Evolutionary conservation across 352 stramenopile genomes (phyloP).

Genomic region (Globisporangium ultimum): DNA sequence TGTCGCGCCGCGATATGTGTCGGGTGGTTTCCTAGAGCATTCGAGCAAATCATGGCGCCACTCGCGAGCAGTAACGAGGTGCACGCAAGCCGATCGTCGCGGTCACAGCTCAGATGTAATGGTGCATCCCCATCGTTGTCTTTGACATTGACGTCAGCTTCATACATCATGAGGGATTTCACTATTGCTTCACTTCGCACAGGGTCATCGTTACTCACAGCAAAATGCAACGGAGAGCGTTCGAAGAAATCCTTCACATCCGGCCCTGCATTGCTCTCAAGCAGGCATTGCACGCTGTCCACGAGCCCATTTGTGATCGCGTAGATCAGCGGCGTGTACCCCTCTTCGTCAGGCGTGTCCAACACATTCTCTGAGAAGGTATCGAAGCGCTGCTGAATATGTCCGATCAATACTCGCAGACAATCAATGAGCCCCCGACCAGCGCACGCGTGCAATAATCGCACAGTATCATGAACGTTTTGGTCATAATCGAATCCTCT

Average conservation of each 20-base stretch:
- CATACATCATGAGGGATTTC: slow-evolving; percentile 54
- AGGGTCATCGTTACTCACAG: slow-evolving; percentile 25
- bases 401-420: slow-evolving; percentile 39
- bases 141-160: slow-evolving; percentile 70
- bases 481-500: slow-evolving; percentile 40
- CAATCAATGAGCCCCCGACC: slow-evolving; percentile 55
- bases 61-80: slow-evolving; percentile 56
- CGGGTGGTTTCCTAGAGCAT: slow-evolving; percentile 64
- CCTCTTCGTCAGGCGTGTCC: slow-evolving; percentile 59
- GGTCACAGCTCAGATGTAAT: slow-evolving; percentile 58
- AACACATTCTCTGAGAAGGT: slow-evolving; percentile 22
- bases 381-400: slow-evolving; percentile 34
- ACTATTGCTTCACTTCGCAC: slow-evolving; percentile 30
- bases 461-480: slow-evolving; percentile 34
- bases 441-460: slow-evolving; percentile 62
- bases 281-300: slow-evolving; percentile 46
- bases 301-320: slow-evolving; percentile 54
- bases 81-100: slow-evolving; percentile 42
- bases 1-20: slow-evolving; percentile 63
- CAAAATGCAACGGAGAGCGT: slow-evolving; percentile 68
- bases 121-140: slow-evolving; percentile 67
- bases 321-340: slow-evolving; percentile 81
- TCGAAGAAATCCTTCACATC: slow-evolving; percentile 68
- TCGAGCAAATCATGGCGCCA: slow-evolving; percentile 50
- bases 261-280: slow-evolving; percentile 47